Conservation (phyloP, 495 filamentous ascomycete species). For the Sabuloglossum arenarium region DNA sequence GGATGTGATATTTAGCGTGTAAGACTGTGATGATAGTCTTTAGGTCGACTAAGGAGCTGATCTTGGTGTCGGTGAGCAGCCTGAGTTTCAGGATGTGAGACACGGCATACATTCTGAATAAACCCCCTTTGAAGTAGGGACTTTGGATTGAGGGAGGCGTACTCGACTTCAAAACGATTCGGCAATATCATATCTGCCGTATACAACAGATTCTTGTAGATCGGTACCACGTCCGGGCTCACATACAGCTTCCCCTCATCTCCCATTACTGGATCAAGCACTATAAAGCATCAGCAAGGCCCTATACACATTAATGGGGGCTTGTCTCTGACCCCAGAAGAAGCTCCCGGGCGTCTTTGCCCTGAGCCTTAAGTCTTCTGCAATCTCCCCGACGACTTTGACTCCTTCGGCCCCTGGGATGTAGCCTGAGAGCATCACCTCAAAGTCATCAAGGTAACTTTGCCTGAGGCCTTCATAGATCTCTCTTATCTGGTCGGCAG, state of each 20-base stretch:
- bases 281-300: slow-evolving; percentile 15
- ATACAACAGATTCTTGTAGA: slow-evolving; percentile 57
- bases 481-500: slow-evolving; percentile 62
- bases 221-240: slow-evolving; percentile 67
- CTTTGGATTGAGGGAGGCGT: slow-evolving; percentile 12
- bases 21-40: slow-evolving; percentile 51
- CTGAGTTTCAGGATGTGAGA: slow-evolving; percentile 22
- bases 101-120: background rate
- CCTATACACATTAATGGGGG: background rate
- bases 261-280: slow-evolving; percentile 97
- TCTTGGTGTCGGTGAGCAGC: slow-evolving; percentile 60
- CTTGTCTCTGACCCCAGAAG: slow-evolving; percentile 74
- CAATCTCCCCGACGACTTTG: slow-evolving; percentile 67
- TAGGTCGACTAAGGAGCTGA: slow-evolving; percentile 52
- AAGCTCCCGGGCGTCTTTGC: slow-evolving; percentile 48
- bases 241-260: slow-evolving; percentile 86
- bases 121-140: background rate
- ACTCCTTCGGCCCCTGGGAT: slow-evolving; percentile 68
- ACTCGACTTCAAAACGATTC: slow-evolving; percentile 97
- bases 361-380: slow-evolving; percentile 50
- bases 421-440: slow-evolving; percentile 86
- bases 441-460: slow-evolving; percentile 61
- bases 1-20: slow-evolving; percentile 55
- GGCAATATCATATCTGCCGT: slow-evolving; percentile 84
- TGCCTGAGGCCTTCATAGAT: slow-evolving; percentile 70